Conservation (phyloP, 2,329 filamentous ascomycete genomes). For the Exophiala xenobiotica region DNA sequence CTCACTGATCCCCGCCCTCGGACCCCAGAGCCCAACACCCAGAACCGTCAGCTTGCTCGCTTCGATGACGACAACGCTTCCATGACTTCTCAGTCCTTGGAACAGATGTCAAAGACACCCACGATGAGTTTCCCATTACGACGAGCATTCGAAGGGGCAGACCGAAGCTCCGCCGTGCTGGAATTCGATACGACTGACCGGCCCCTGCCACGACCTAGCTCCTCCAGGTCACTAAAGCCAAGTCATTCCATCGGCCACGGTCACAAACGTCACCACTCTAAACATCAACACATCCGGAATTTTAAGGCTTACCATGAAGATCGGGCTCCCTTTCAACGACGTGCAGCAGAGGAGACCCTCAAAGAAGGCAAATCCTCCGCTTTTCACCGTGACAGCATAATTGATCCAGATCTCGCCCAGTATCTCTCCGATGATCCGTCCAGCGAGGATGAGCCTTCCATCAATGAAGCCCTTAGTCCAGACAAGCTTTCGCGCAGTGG, state of each 20-base stretch:
- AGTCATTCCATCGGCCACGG: constrained; percentile 66
- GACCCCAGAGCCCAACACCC: constrained; percentile 24
- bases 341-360: constrained; percentile 64
- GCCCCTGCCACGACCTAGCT: constrained; percentile 79
- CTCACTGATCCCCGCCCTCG: constrained; percentile 34
- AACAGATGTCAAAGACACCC: constrained; percentile 51
- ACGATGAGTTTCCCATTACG: constrained; percentile 66
- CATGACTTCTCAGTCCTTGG: constrained; percentile 47
- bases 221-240: constrained; percentile 83
- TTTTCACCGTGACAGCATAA: constrained; percentile 98
- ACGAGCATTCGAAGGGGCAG: constrained; percentile 69
- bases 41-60: constrained; percentile 17
- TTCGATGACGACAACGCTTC: constrained; percentile 50
- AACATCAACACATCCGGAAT: constrained; percentile 76
- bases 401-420: constrained; percentile 90
- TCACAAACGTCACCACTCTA: constrained; percentile 84
- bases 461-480: constrained; percentile 74
- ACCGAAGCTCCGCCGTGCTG: constrained; percentile 81
- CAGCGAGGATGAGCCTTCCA: constrained; percentile 88
- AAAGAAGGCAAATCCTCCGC: constrained; percentile 72
- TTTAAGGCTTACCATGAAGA: constrained; percentile 73
- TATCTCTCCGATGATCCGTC: constrained; percentile 95
- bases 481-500: constrained; percentile 62
- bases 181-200: constrained; percentile 79
- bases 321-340: constrained; percentile 81